A percentile compares a stretch with the other conserved stretches of the same genome.
Conservation (phyloP, 352 stramenopile genomes). For the Phytophthora sp. region DNA sequence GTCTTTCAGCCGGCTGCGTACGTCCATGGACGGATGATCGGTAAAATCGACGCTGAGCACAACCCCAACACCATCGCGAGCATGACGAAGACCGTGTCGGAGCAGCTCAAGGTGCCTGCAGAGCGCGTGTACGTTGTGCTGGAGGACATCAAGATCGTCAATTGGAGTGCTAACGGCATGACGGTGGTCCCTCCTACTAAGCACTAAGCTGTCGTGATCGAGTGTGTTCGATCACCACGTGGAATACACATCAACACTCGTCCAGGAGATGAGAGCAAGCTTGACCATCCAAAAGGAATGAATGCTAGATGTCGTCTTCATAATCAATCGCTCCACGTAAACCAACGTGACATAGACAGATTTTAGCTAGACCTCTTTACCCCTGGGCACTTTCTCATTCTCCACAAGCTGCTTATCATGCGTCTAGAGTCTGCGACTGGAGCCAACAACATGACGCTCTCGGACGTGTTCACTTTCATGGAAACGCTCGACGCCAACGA, state of each 20-base stretch:
- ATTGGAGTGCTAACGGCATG: constrained; percentile 8
- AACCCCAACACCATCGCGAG: constrained; percentile 37
- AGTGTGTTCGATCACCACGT: neutral
- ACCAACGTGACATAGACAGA: constrained; percentile 2
- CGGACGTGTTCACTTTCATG: constrained; percentile 16
- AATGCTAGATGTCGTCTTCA: no score
- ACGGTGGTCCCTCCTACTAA: constrained; percentile 13
- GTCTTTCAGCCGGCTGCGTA: constrained; percentile 49
- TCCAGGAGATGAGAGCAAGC: no score
- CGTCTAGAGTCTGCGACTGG: neutral
- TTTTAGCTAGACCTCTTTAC: no score
- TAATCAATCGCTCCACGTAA: constrained; percentile 15
- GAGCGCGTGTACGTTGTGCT: constrained; percentile 22
- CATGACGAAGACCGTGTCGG: constrained; percentile 16
- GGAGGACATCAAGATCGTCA: constrained; percentile 34
- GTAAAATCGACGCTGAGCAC: constrained; percentile 36
- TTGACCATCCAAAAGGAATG: no score
- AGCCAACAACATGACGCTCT: neutral
- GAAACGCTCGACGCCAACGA: constrained; percentile 10
- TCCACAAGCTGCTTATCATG: neutral
- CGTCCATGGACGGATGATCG: constrained; percentile 35
- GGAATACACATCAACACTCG: neutral
- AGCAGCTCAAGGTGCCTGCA: constrained; percentile 5
- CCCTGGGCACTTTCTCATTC: neutral
- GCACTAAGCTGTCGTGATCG: neutral